A percentile compares a stretch with the other conserved stretches of the same genome.
These are phyloP conservation scores for Didymosphaeria variabile DNA, from an alignment of 2,329 filamentous ascomycete genomes.

Conservation along the genomic window DNA sequence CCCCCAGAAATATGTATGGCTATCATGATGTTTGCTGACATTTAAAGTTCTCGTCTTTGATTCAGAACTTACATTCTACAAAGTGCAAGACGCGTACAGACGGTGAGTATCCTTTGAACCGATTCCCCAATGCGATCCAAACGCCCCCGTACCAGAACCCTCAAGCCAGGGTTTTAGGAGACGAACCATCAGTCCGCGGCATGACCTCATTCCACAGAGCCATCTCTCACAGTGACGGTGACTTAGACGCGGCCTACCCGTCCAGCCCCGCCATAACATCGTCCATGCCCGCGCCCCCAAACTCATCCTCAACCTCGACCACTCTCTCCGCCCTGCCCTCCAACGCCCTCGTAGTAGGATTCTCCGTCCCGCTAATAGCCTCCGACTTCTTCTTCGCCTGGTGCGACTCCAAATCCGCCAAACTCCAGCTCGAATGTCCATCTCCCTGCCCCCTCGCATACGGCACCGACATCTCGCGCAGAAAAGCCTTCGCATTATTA, in stretches of 20 bases:
- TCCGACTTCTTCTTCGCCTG: slow-evolving; percentile 78
- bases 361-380: slow-evolving; percentile 69
- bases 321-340: slow-evolving; percentile 42
- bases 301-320: slow-evolving; percentile 42
- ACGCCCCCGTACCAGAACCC: not conserved
- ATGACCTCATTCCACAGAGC: not conserved
- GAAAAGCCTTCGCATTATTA: slow-evolving; percentile 85
- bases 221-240: not conserved
- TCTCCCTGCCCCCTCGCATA: slow-evolving; percentile 86
- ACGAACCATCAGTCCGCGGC: not conserved
- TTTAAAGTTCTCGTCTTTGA: not conserved
- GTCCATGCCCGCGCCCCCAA: slow-evolving; percentile 47
- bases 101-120: not conserved
- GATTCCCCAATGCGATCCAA: not conserved
- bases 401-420: slow-evolving; percentile 78
- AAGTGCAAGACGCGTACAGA: not conserved
- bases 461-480: slow-evolving; percentile 90
- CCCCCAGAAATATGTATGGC: too few species aligned
- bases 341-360: slow-evolving; percentile 49
- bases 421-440: slow-evolving; percentile 91
- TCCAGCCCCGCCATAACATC: slow-evolving; percentile 47
- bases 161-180: not conserved
- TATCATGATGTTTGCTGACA: not conserved
- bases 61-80: not conserved
- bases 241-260: slow-evolving; percentile 1